phyloP scores from a whole-genome alignment of 331 rosid species.

The Dryas integrifolia region DNA sequence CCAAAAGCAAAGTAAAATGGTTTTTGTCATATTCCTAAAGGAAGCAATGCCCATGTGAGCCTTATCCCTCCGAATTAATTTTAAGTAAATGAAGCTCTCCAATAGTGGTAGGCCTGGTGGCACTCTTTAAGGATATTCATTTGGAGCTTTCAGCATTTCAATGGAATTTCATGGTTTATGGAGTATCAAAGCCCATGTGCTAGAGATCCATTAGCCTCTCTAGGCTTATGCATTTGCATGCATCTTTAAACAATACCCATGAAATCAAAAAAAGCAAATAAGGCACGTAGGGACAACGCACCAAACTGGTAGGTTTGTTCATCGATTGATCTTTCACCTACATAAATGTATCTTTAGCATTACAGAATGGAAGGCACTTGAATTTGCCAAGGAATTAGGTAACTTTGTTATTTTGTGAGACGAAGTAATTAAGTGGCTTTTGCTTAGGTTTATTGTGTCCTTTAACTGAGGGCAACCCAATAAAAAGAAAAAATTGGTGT shows the following conservation, averaged over 20 bases:
- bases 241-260: not conserved
- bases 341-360: not conserved
- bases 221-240: not conserved
- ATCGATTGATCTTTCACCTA: not conserved
- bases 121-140: not conserved
- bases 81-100: not conserved
- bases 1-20: not conserved
- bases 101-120: not conserved
- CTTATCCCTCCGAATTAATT: not conserved
- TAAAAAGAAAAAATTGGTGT: too few species aligned
- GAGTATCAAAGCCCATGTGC: constrained; percentile 1
- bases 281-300: not conserved
- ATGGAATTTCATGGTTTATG: not conserved
- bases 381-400: not conserved
- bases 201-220: not conserved
- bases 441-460: not conserved
- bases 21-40: not conserved
- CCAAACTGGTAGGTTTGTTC: not conserved
- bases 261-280: not conserved
- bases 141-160: constrained; percentile 9
- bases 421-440: not conserved
- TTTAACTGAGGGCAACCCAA: not conserved
- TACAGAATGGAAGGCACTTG: not conserved
- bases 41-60: not conserved
- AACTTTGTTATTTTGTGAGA: not conserved